Conservation (phyloP, 768 basidiomycete species). For the Phanerochaete sordida region DNA sequence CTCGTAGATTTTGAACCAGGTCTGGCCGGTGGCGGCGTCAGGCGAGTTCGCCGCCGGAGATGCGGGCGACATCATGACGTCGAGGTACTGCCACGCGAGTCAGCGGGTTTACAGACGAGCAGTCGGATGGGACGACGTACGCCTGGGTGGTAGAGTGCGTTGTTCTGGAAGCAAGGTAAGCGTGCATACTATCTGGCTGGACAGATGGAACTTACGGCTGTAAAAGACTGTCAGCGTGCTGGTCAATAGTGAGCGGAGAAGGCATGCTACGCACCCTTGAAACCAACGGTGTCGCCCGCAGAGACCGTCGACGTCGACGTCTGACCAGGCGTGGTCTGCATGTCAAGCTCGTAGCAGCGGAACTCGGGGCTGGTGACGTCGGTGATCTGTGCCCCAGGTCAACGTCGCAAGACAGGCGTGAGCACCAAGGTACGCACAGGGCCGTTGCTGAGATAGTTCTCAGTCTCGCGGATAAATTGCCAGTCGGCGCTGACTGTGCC, state of each 20-base stretch:
- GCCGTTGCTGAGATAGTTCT: conserved; percentile 27
- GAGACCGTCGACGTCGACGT: conserved; percentile 23
- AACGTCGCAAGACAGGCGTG: not conserved
- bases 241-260: not conserved
- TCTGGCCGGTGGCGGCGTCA: conserved; percentile 38
- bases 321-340: conserved; percentile 18
- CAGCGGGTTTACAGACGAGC: not conserved
- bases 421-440: conserved; percentile 19
- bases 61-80: conserved; percentile 30
- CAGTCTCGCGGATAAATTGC: conserved; percentile 29
- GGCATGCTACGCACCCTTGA: conserved; percentile 15
- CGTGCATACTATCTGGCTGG: not conserved
- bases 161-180: conserved; percentile 12
- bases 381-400: conserved; percentile 20
- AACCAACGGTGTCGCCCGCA: conserved; percentile 28
- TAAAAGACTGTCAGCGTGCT: not conserved
- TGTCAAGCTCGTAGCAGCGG: conserved; percentile 31
- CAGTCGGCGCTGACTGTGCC: conserved; percentile 23
- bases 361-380: conserved; percentile 26
- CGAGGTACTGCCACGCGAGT: conserved; percentile 18
- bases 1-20: conserved; percentile 46
- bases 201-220: conserved; percentile 8
- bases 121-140: conserved; percentile 8
- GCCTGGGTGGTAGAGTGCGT: conserved; percentile 24
- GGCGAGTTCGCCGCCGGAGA: conserved; percentile 24